Percentiles rank a stretch among this genome's conserved stretches.
Conservation (phyloP, 2,329 filamentous ascomycete species). For the Fusarium newnesense region DNA sequence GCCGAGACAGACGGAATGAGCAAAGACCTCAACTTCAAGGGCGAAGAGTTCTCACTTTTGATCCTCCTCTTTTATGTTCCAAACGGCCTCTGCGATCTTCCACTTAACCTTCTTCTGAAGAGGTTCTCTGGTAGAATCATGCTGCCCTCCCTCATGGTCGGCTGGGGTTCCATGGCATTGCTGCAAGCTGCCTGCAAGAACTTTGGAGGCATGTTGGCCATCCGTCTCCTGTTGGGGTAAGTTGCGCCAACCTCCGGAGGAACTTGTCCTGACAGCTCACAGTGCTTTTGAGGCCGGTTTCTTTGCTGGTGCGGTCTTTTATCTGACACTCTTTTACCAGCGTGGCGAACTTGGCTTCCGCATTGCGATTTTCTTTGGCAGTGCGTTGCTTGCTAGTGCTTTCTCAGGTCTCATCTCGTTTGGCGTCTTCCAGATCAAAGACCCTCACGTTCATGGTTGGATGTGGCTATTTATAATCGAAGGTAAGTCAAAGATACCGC, state of each 20-base stretch:
- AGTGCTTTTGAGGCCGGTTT: constrained; percentile 1
- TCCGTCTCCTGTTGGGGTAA: not conserved
- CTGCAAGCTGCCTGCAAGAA: constrained; percentile 56
- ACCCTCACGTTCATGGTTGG: not conserved
- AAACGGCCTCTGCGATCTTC: constrained; percentile 41
- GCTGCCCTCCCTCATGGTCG: constrained; percentile 53
- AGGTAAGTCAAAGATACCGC: not conserved
- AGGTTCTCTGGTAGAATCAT: constrained; percentile 50
- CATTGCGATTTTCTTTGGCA: constrained; percentile 66
- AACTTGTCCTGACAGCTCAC: not conserved
- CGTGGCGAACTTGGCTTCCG: constrained; percentile 3
- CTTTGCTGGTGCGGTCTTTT: constrained; percentile 5
- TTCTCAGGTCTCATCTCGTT: constrained; percentile 71
- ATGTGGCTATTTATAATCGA: constrained; percentile 8
- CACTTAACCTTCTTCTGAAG: constrained; percentile 45
- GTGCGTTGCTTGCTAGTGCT: constrained; percentile 71
- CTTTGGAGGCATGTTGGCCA: constrained; percentile 50
- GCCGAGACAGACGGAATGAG: constrained; percentile 59
- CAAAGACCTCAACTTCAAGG: constrained; percentile 53
- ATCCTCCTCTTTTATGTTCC: constrained; percentile 63
- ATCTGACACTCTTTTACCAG: not conserved
- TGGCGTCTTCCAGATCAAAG: constrained; percentile 62
- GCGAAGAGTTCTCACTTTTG: constrained; percentile 56
- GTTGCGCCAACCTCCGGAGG: not conserved
- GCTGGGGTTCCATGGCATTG: constrained; percentile 57